phyloP scores from a whole-genome alignment of 331 rosid genomes.

The Rosa hybrid region DNA sequence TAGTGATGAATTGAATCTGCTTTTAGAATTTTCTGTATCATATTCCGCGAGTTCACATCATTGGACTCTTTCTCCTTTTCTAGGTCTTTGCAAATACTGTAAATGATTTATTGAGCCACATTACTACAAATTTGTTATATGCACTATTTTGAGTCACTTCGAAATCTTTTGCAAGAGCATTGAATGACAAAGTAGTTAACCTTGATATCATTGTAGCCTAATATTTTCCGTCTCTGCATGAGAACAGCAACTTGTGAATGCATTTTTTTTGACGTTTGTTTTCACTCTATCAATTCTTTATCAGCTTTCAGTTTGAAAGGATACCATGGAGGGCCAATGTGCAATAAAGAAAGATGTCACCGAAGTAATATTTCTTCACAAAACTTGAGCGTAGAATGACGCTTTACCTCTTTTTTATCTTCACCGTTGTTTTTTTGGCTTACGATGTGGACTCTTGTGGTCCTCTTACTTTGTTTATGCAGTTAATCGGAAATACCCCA shows the following conservation, averaged over 20 bases:
- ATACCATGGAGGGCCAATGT: conserved; percentile 53
- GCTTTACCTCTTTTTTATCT: not conserved
- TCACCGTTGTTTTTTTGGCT: not conserved
- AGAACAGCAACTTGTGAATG: not conserved
- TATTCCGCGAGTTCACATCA: not conserved
- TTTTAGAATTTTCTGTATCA: not conserved
- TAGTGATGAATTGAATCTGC: not conserved
- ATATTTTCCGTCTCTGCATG: not conserved
- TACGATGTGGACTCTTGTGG: not conserved
- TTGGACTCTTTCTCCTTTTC: not conserved
- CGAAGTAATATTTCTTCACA: conserved; percentile 43
- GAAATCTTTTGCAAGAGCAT: not conserved
- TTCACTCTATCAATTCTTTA: not conserved
- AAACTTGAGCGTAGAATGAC: not conserved
- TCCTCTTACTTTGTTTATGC: conserved; percentile 14
- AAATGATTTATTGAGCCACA: not conserved
- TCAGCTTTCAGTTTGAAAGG: conserved; percentile 24
- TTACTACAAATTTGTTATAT: not conserved
- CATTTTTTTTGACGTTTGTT: not conserved
- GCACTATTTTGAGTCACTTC: not conserved
- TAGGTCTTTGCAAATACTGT: not conserved
- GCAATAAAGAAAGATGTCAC: conserved; percentile 74
- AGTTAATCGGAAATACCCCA: conserved; percentile 83
- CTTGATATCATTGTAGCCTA: not conserved
- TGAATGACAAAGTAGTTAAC: not conserved